Evolutionary conservation across 768 basidiomycete species (phyloP), one percentile per base, ranked within the genome.

Genomic region (Omphalotus guepiniiformis): DNA sequence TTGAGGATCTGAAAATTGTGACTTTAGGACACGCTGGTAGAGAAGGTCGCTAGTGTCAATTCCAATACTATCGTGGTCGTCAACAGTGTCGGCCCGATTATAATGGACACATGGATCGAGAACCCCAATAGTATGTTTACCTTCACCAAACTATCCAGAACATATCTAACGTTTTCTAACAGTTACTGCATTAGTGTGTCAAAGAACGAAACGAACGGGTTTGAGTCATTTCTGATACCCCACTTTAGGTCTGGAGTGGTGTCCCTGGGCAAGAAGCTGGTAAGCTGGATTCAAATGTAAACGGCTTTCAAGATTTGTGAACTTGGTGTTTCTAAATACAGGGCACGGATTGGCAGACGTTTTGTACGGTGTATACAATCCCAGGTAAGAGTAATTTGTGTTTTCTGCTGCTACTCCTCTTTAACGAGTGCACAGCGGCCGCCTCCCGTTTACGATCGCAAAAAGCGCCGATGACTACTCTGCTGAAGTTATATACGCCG

Each of bases 241-340:
- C n/a, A 15, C 28, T 43, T 21, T 44, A 32, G 71, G 68, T 82
- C 13, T 74, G 72, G 74, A 74, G 71, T 48, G 79, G 80, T 39
- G 54, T 80, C 18, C 75, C 72, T n/a, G 82, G 81, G 11, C 78
- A 82, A 61, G 81, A 85, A 70, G 74, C 78, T 39, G 82, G 82
- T 67, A 25, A 39, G 64, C 26, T n/a, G n/a, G n/a, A n/a, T n/a
- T n/a, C n/a, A n/a, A n/a, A n/a, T n/a, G n/a, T n/a, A n/a, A n/a
- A n/a, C n/a, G n/a, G 36, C 12, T 15, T 32, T 19, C 11, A n/a
- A 39, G 21, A 26, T 22, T 28, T 11, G 21, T 9, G 7, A n/a
- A 12, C 8, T 9, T 40, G 29, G 26, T 12, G 22, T 26, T 16
- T 30, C 9, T 12, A 56, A 59, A 46, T 43, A 55, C 26, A 71